phyloP scores from a whole-genome alignment of 179 eudicot genomes.

The Vitellaria paradoxa region DNA sequence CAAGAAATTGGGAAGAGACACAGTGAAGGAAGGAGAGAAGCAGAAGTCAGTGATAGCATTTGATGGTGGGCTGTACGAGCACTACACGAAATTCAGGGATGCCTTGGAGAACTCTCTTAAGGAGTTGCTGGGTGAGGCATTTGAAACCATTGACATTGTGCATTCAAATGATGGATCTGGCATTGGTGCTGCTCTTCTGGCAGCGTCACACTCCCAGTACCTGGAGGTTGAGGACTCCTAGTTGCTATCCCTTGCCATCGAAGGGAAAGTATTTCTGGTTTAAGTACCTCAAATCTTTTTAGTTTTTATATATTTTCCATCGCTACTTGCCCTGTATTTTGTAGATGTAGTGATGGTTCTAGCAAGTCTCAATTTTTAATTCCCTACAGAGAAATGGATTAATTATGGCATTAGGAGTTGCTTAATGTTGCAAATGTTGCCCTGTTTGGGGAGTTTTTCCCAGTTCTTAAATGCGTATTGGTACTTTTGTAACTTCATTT shows the following conservation, averaged over 20 bases:
- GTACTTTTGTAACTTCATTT: neutral
- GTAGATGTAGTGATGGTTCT: neutral
- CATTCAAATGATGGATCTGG: constrained; percentile 90
- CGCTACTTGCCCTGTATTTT: neutral
- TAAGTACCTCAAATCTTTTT: neutral
- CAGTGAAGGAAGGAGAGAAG: constrained; percentile 50
- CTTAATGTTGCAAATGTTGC: neutral
- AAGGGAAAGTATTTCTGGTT: neutral
- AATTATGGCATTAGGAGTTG: neutral
- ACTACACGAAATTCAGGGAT: constrained; percentile 72
- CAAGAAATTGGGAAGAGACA: constrained; percentile 76
- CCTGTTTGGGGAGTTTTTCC: neutral
- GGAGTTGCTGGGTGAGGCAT: constrained; percentile 69
- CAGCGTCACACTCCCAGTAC: constrained; percentile 89
- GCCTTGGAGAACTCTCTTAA: constrained; percentile 63
- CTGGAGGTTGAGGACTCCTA: constrained; percentile 40
- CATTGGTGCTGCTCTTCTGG: constrained; percentile 84
- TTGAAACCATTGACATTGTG: constrained; percentile 48
- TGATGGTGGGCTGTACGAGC: constrained; percentile 92
- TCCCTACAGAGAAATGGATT: neutral
- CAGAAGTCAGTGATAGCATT: constrained; percentile 71
- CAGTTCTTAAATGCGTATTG: neutral
- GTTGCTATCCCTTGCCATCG: neutral
- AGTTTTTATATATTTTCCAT: neutral
- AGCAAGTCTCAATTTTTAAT: neutral